phyloP scores from a whole-genome alignment of 2,329 filamentous ascomycete genomes.

The Pseudogymnoascus sp. region DNA sequence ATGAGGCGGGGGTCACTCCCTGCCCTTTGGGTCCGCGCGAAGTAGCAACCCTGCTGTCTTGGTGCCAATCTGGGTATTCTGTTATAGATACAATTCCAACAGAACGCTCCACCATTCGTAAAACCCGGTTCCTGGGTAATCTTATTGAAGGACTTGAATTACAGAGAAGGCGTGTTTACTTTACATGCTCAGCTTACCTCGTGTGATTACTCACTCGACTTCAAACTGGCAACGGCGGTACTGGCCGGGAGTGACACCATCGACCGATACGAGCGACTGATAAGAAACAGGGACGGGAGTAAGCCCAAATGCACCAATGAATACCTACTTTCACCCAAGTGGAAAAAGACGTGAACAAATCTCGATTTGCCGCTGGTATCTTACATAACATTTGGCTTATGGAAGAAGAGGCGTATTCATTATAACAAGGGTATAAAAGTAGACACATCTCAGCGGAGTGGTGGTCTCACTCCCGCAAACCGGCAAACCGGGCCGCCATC shows the following conservation, averaged over 20 bases:
- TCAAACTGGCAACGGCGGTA: background rate
- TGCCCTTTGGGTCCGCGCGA: background rate
- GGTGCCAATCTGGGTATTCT: background rate
- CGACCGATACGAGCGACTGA: background rate
- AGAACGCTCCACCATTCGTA: background rate
- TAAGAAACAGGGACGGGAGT: background rate
- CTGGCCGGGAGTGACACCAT: background rate
- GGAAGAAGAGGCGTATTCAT: background rate
- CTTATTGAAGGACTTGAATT: background rate
- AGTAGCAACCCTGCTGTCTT: slow-evolving; percentile 6
- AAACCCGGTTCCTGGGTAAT: background rate
- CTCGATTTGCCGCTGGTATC: background rate
- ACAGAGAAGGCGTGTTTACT: background rate
- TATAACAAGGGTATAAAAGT: background rate
- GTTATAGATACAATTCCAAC: background rate
- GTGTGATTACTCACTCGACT: background rate
- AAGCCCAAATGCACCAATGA: background rate
- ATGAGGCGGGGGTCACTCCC: slow-evolving; percentile 5
- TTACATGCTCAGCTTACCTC: background rate
- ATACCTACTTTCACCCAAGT: background rate
- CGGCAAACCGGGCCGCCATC: background rate
- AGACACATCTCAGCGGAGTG: background rate
- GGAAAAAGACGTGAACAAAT: background rate
- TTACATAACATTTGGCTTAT: background rate
- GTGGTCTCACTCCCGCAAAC: background rate